phyloP scores from a whole-genome alignment of 192 early-diverging fungal genomes.

The Backusella luteola region DNA sequence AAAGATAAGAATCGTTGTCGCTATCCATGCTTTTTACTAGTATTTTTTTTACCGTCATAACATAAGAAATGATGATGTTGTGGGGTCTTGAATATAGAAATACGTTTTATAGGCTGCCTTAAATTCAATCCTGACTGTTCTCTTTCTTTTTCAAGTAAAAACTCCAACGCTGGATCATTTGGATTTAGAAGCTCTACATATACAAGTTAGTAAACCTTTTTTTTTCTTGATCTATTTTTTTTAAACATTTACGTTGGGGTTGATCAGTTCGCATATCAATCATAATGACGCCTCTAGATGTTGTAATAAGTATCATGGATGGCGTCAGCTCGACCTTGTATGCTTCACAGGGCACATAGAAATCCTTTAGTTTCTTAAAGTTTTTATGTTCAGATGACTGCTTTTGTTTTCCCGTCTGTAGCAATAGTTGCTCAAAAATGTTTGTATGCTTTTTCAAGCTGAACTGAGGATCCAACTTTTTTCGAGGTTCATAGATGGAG shows the following conservation, averaged over 20 bases:
- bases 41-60: constrained; percentile 70
- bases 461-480: background rate
- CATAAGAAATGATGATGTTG: constrained; percentile 86
- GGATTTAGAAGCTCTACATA: constrained; percentile 75
- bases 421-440: constrained; percentile 58
- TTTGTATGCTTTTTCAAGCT: background rate
- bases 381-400: constrained; percentile 25
- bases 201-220: constrained; percentile 24
- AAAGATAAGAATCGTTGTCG: constrained; percentile 50
- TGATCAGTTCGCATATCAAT: constrained; percentile 84
- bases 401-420: constrained; percentile 36
- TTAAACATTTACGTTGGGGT: constrained; percentile 54
- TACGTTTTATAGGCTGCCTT: constrained; percentile 58
- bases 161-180: constrained; percentile 70
- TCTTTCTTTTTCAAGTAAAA: constrained; percentile 77
- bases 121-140: constrained; percentile 17
- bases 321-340: constrained; percentile 80
- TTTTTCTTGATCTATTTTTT: no score
- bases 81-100: constrained; percentile 77
- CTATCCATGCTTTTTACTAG: constrained; percentile 47
- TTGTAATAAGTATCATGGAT: constrained; percentile 84
- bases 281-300: constrained; percentile 87
- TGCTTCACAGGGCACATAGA: constrained; percentile 89
- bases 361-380: constrained; percentile 72
- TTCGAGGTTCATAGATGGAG: constrained; percentile 68